A percentile compares a stretch with the other conserved stretches of the same genome.
phyloP scores from a whole-genome alignment of 768 basidiomycete species.

The Panaeolus papilionaceus region DNA sequence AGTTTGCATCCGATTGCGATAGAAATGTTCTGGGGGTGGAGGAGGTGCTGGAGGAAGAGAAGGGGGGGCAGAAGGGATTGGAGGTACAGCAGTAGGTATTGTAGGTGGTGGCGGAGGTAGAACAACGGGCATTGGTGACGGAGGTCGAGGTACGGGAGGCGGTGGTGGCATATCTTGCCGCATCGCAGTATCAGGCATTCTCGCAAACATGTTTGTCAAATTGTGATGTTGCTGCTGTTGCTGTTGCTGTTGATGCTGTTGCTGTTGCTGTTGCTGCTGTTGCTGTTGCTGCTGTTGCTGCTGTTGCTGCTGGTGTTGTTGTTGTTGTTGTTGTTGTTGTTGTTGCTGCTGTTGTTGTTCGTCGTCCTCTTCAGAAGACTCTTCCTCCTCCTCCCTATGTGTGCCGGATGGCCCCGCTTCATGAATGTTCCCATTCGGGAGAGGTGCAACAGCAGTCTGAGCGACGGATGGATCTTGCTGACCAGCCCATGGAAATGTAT shows the following conservation, averaged over 20 bases:
- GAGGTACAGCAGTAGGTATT: slow-evolving; percentile 4
- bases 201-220: slow-evolving; percentile 7
- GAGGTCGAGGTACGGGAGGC: background rate
- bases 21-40: slow-evolving; percentile 29
- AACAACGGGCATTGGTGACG: slow-evolving; percentile 7
- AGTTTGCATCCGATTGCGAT: slow-evolving; percentile 44
- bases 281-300: slow-evolving; percentile 14
- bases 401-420: slow-evolving; percentile 11
- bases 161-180: slow-evolving; percentile 13
- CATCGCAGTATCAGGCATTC: slow-evolving; percentile 6
- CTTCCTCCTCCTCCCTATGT: slow-evolving; percentile 23
- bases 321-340: slow-evolving; percentile 12
- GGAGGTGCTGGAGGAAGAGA: slow-evolving; percentile 23
- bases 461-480: slow-evolving; percentile 13
- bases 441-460: background rate
- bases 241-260: slow-evolving; percentile 11
- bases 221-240: slow-evolving; percentile 4
- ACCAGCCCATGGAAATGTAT: slow-evolving; percentile 21
- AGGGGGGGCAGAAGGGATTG: slow-evolving; percentile 19
- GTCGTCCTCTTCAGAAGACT: slow-evolving; percentile 14
- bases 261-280: slow-evolving; percentile 11
- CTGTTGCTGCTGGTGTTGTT: slow-evolving; percentile 6
- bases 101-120: slow-evolving; percentile 13
- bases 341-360: slow-evolving; percentile 10
- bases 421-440: background rate